Evolutionary conservation across 768 basidiomycete species (phyloP).

Genomic region (Leccinum subgranulosum): DNA sequence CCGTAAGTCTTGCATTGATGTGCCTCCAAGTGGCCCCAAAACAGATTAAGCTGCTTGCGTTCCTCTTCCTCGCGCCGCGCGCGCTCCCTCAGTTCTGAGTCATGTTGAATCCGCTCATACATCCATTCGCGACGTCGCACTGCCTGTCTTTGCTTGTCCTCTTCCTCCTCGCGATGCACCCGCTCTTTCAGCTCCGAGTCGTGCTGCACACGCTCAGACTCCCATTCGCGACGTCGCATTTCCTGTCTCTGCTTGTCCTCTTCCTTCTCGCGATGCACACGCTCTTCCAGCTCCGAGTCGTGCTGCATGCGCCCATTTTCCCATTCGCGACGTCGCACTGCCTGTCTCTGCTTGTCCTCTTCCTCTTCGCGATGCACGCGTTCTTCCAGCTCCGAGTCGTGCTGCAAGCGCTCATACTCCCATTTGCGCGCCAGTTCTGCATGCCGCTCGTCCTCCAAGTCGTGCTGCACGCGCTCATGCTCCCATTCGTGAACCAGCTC

Average conservation of each 20-base stretch:
- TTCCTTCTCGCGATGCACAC: neutral
- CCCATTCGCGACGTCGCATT: constrained; percentile 12
- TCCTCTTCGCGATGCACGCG: neutral
- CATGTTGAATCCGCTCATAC: neutral
- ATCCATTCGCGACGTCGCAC: neutral
- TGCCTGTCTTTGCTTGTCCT: neutral
- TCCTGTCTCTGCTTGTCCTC: neutral
- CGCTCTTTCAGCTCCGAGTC: neutral
- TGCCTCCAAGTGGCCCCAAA: neutral
- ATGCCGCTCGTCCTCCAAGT: no score
- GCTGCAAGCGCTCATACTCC: no score
- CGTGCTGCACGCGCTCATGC: rapidly evolving
- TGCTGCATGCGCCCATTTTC: constrained; percentile 9
- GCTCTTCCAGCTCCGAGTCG: neutral
- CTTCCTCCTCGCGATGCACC: neutral
- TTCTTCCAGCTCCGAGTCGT: neutral
- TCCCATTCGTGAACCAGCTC: no score
- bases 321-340: constrained; percentile 13
- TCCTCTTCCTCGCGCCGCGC: neutral
- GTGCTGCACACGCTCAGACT: constrained; percentile 16
- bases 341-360: neutral
- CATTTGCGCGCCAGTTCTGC: no score
- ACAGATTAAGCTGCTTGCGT: neutral
- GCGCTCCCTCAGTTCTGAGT: neutral
- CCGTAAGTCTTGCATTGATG: neutral